Evolutionary conservation across 441 rosid genomes (phyloP).

Genomic region (Bocquillonia castaneifolia): DNA sequence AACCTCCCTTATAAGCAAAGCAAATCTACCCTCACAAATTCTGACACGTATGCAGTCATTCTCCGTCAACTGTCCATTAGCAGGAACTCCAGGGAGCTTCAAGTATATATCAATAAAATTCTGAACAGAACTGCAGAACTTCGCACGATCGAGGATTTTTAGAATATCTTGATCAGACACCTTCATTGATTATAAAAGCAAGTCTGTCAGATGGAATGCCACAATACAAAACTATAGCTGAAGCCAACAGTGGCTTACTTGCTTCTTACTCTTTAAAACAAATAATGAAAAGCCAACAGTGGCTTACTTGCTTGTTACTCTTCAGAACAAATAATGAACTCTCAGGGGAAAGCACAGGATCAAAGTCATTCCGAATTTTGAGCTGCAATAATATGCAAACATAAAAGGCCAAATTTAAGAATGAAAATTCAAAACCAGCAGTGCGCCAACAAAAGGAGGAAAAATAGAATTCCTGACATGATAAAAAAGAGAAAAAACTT

Average conservation of each 20-base stretch:
- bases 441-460: background rate
- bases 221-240: conserved; percentile 9
- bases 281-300: conserved; percentile 55
- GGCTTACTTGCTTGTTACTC: conserved; percentile 84
- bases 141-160: conserved; percentile 74
- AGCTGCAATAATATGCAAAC: conserved; percentile 48
- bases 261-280: conserved; percentile 90
- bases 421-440: background rate
- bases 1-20: conserved; percentile 94
- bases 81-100: conserved; percentile 80
- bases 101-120: conserved; percentile 89
- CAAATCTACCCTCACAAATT: conserved; percentile 98
- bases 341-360: conserved; percentile 99
- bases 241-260: conserved; percentile 45
- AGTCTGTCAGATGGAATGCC: conserved; percentile 26
- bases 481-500: no score
- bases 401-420: conserved; percentile 16
- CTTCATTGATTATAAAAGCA: conserved; percentile 35
- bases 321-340: conserved; percentile 95
- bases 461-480: no score
- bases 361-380: conserved; percentile 98
- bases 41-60: conserved; percentile 94
- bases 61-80: conserved; percentile 79
- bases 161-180: conserved; percentile 82
- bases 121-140: conserved; percentile 88